Conservation (phyloP, 129 eudicot genomes). For the Flaveria brownii region DNA sequence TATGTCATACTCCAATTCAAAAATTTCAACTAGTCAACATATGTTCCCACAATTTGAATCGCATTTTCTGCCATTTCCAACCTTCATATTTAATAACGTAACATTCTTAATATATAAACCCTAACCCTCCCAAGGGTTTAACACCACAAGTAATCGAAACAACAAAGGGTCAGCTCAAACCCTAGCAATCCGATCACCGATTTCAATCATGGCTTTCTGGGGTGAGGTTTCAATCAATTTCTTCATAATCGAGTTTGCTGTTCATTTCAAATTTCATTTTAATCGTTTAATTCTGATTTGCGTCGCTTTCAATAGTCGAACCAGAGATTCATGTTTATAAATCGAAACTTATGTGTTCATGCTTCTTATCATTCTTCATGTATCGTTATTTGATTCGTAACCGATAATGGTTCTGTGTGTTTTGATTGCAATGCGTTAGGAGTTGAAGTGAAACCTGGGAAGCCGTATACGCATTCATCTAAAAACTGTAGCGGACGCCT, state of each 20-base stretch:
- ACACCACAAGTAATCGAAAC: not conserved
- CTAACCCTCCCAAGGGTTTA: constrained; percentile 27
- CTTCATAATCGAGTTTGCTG: not conserved
- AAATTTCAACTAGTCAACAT: no score
- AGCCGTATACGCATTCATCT: constrained; percentile 57
- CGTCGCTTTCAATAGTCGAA: no score
- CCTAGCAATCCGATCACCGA: constrained; percentile 16
- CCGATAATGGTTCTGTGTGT: not conserved
- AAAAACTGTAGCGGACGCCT: constrained; percentile 54
- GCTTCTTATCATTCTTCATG: not conserved
- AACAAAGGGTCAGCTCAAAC: constrained; percentile 18
- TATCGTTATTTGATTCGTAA: not conserved
- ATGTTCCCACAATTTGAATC: not conserved
- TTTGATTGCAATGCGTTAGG: constrained; percentile 44
- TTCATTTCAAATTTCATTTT: not conserved
- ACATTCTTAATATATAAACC: constrained; percentile 22
- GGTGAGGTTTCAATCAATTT: constrained; percentile 20
- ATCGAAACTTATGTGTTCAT: no score
- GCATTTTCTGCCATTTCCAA: not conserved
- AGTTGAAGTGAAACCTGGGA: constrained; percentile 75
- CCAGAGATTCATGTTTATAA: no score
- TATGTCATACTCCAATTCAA: no score
- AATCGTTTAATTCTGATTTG: constrained; percentile 6
- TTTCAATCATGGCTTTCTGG: constrained; percentile 37
- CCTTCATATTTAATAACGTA: not conserved